phyloP scores from a whole-genome alignment of 352 stramenopile genomes.

The Pythium dissotocum region DNA sequence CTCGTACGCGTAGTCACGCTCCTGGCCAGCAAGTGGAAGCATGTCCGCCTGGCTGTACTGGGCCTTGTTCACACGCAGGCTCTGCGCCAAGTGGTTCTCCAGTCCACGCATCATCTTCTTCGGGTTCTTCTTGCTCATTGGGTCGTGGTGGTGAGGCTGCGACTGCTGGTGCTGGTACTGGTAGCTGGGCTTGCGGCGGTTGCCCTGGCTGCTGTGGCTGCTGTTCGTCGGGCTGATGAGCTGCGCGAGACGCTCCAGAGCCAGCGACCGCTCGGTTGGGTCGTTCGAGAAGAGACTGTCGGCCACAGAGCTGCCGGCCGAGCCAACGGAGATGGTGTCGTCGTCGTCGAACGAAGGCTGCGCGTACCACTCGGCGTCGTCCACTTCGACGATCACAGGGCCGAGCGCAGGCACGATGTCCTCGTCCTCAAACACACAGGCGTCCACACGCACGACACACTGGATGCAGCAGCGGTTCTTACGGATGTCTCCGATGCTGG shows the following conservation, averaged over 20 bases:
- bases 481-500: conserved; percentile 38
- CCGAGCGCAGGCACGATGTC: conserved; percentile 47
- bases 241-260: conserved; percentile 46
- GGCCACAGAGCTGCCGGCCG: conserved; percentile 11
- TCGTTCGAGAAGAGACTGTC: conserved; percentile 47
- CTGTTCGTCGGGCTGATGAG: conserved; percentile 34
- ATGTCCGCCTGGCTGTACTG: conserved; percentile 18
- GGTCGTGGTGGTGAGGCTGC: not conserved
- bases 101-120: conserved; percentile 40
- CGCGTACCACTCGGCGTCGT: conserved; percentile 45
- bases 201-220: not conserved
- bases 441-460: conserved; percentile 57
- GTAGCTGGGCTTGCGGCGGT: conserved; percentile 4
- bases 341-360: conserved; percentile 34
- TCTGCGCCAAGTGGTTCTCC: conserved; percentile 44
- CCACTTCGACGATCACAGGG: conserved; percentile 41
- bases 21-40: conserved; percentile 32
- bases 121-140: conserved; percentile 27
- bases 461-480: conserved; percentile 57
- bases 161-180: not conserved
- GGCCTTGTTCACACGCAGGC: conserved; percentile 35
- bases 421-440: conserved; percentile 61
- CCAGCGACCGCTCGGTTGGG: conserved; percentile 35
- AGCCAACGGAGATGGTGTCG: conserved; percentile 23
- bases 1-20: conserved; percentile 52